A percentile compares a stretch with the other conserved stretches of the same genome.
These are phyloP conservation scores for Handroanthus guayacan DNA, from an alignment of 257 asterid species.

Conservation along the genomic window DNA sequence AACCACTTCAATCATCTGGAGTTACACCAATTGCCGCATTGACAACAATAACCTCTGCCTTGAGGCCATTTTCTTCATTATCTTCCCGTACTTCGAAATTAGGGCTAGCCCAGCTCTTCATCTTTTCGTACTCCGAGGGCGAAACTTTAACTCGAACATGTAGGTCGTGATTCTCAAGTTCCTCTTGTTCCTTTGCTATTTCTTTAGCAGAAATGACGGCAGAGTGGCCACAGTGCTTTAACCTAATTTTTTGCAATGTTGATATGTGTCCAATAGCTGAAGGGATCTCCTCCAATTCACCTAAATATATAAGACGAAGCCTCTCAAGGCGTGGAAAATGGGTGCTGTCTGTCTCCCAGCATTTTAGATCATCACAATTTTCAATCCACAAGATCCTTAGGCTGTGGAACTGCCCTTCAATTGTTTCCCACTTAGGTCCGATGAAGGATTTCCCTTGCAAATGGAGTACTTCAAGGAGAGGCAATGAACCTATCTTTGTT, in stretches of 20 bases:
- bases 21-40: too few species aligned
- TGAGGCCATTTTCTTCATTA: too few species aligned
- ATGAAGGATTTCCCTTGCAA: not conserved
- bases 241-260: constrained; percentile 10
- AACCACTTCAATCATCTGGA: too few species aligned
- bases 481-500: constrained; percentile 20
- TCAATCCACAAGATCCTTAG: not conserved
- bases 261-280: not conserved
- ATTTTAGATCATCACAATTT: not conserved
- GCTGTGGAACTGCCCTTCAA: constrained; percentile 13
- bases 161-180: constrained; percentile 20
- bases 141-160: not conserved
- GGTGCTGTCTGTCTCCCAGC: constrained; percentile 1
- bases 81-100: too few species aligned
- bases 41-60: too few species aligned
- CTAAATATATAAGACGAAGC: not conserved
- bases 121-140: too few species aligned
- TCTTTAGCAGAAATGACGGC: not conserved
- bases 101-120: too few species aligned
- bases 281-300: constrained; percentile 9
- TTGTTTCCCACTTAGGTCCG: constrained; percentile 17
- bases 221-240: not conserved
- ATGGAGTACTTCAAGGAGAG: constrained; percentile 7
- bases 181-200: constrained; percentile 26
- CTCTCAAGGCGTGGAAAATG: constrained; percentile 33